Conservation (phyloP, 2,329 filamentous ascomycete species). For the Ophiostoma ulmi region DNA sequence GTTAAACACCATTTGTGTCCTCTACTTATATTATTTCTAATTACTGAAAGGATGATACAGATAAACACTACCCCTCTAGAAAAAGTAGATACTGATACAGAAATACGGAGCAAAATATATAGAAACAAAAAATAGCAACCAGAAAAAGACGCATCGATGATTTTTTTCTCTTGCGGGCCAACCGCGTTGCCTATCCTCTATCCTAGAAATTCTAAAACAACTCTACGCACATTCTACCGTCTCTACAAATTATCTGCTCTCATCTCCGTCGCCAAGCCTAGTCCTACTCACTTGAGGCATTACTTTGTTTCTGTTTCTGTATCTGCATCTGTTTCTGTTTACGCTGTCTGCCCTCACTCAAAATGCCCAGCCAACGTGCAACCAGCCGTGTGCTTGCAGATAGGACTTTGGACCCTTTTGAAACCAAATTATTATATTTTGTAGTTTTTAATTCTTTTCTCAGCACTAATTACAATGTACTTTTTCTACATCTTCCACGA, state of each 20-base stretch:
- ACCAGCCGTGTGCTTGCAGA: not conserved
- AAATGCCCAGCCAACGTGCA: not conserved
- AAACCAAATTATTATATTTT: not conserved
- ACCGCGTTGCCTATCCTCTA: not conserved
- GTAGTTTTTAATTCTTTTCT: not conserved
- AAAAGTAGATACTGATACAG: not conserved
- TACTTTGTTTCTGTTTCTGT: not conserved
- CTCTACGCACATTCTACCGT: not conserved
- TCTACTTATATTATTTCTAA: not conserved
- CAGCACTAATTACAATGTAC: not conserved
- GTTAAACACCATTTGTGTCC: not conserved
- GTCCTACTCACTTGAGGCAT: not conserved
- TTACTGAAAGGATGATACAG: not conserved
- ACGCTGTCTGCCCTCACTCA: not conserved
- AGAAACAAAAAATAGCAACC: not conserved
- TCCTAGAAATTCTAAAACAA: not conserved
- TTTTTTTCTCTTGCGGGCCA: conserved; percentile 3
- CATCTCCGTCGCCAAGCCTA: conserved; percentile 5
- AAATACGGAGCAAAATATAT: not conserved
- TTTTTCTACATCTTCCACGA: conserved; percentile 4
- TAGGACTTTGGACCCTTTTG: not conserved
- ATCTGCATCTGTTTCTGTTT: not conserved
- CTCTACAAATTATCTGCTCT: not conserved
- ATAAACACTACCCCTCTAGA: conserved; percentile 1
- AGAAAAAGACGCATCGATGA: not conserved